These are phyloP conservation scores for Tylopilus subfusipes DNA, from an alignment of 768 basidiomycete genomes.

Conservation along the genomic window DNA sequence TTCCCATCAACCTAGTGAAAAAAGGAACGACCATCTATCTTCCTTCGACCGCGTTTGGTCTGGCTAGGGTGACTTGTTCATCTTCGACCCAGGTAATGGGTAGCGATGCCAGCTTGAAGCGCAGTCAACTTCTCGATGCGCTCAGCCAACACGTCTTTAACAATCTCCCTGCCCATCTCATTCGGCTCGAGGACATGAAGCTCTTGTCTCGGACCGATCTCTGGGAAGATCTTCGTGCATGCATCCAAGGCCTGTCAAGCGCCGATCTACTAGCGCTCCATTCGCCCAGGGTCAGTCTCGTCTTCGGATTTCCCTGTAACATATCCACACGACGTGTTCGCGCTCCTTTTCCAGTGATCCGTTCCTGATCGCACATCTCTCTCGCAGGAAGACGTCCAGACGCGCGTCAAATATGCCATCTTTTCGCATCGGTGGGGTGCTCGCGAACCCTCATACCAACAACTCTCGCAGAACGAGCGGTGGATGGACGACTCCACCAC, in stretches of 20 bases:
- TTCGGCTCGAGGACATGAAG: constrained; percentile 8
- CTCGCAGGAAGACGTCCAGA: constrained; percentile 3
- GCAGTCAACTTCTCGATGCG: constrained; percentile 4
- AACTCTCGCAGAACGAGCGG: not conserved
- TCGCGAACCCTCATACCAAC: constrained; percentile 6
- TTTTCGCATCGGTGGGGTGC: constrained; percentile 15
- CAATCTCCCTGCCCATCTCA: constrained; percentile 15
- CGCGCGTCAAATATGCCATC: constrained; percentile 10
- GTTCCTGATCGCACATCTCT: not conserved
- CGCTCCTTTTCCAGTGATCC: no score
- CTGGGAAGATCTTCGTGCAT: constrained; percentile 6
- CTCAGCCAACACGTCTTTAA: constrained; percentile 14
- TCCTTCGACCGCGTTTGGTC: not conserved
- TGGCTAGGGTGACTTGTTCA: not conserved
- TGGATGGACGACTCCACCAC: not conserved
- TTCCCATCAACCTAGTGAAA: not conserved
- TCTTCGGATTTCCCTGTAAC: not conserved
- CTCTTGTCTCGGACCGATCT: constrained; percentile 9
- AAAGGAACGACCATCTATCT: no score
- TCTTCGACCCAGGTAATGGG: not conserved
- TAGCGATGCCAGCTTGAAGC: not conserved
- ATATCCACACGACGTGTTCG: no score
- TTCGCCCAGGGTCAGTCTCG: constrained; percentile 5
- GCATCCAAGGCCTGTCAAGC: not conserved
- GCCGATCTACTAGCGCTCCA: constrained; percentile 6